phyloP scores from a whole-genome alignment of 2,329 filamentous ascomycete genomes.

The Paecilomyces variotii region DNA sequence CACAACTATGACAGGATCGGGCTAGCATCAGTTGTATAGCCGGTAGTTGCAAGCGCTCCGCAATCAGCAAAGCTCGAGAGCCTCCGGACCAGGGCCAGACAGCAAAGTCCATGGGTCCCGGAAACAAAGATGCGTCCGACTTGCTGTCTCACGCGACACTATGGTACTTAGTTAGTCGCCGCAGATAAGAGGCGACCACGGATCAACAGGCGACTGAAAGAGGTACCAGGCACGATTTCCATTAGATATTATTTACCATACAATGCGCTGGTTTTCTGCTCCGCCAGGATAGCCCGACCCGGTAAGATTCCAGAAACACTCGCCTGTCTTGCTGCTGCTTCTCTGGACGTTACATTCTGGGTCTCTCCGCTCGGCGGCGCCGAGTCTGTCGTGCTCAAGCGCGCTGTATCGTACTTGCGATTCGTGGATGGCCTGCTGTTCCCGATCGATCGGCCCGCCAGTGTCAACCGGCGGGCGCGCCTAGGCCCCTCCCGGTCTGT shows the following conservation, averaged over 20 bases:
- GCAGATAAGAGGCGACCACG: background rate
- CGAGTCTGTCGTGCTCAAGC: background rate
- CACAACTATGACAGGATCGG: background rate
- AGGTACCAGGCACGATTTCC: background rate
- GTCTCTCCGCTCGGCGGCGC: background rate
- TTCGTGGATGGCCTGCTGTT: background rate
- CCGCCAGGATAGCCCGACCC: background rate
- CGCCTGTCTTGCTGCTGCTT: background rate
- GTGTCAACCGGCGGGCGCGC: background rate
- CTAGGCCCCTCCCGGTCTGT: background rate
- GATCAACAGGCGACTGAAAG: background rate
- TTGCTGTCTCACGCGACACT: background rate
- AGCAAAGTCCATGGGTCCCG: background rate
- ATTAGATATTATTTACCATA: background rate
- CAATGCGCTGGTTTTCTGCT: background rate
- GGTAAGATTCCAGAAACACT: background rate
- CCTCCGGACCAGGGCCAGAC: background rate
- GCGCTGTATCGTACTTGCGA: background rate
- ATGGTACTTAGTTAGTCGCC: background rate
- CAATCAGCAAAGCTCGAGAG: background rate
- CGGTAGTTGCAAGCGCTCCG: background rate
- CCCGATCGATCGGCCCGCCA: background rate
- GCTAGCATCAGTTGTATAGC: background rate
- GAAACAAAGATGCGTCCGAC: background rate
- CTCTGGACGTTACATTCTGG: background rate